Base-by-base conservation (phyloP, 2,329 filamentous ascomycete species). In the Ceratocystis ficicola region DNA sequence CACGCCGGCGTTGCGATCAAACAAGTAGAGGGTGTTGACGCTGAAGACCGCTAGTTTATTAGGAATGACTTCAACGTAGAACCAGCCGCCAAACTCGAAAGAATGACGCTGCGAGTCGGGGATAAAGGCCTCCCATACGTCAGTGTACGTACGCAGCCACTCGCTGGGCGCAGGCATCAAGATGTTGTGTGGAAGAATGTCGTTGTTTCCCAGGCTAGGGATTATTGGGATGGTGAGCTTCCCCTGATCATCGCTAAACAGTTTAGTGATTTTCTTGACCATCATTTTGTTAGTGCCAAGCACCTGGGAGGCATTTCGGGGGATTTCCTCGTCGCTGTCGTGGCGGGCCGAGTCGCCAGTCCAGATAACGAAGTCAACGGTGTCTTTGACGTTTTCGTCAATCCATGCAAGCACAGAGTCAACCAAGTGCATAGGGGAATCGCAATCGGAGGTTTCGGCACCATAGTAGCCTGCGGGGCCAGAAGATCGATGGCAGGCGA, bases 151-250 rank as follows among this genome's bases (percentile, higher is more conserved):
- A 67, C 83, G 83, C 0, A 95, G 88, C 86, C 93, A 96, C 69
- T 83, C 82, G 72, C 96, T 96, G 17, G 94, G 94, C 0, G 93
- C 94, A 0, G 84, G 80, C 52, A 85, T 79, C 74, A 99, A 86
- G 72, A 97, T 95, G 72, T 99, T 99, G 77, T 99, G 94, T 1
- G 94, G 94, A 68, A 96, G 84, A 67, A 99, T 92, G 72, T 99
- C 94, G 75, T 99, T 99, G 77, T 99, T 99, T 68, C 94, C 94
- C 70, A 96, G 86, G 0, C 87, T 96, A 0, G 94, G 92, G 22
- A 99, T 81, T 36, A 97, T 84, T 3, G 94, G 93, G 3, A 97
- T 82, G 12, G 80, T 75, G 67, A 91, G 81, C 48, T 69, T 69
- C 65, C 83, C 78, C 44, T 78, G 77, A n/a, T 79, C 79, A 69